Evolutionary conservation across 2,329 filamentous ascomycete species (phyloP), one percentile per base, ranked within the genome.

Genomic region (Magnaporthiopsis rhizophila): DNA sequence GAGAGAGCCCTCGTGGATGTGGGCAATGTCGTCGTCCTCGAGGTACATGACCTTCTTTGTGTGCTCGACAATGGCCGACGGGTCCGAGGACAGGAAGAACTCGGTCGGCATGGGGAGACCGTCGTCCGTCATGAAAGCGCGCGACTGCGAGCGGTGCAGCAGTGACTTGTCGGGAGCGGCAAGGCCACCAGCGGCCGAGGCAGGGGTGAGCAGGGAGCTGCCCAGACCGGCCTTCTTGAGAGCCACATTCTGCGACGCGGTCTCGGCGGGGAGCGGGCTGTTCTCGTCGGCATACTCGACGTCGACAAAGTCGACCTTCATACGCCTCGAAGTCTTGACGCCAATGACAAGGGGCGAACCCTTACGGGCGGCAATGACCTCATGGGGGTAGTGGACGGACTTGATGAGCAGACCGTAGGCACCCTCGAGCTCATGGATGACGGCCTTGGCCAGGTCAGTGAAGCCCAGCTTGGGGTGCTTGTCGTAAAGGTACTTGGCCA

Each of bases 11-110:
- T 99, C 95, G 82, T 98, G 95, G 73, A 99, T 97, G 83, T 99
- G 95, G 69, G 95, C 95, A 83, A 99, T 98, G 76, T 99, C 95
- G 77, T 99, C 95, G 76, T 99, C 95, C 84, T 99, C 95, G 65
- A 99, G 89, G 83, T 99, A 99, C 79, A 99, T 89, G 69, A 99
- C 95, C 86, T 98, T 99, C 87, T 99, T 99, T 77, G 95, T 99
- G 86, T 99, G 95, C 84, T 99, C 95, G 71, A 99, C 90, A 73
- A 99, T 97, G 73, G 95, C 94, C 58, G 95, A 97, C 24, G 95
- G 95, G 79, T 99, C 95, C 66, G 95, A 99, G 65, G 95, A 99
- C 70, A 99, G 87, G 87, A 98, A 99, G 83, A 99, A 99, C 79
- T 99, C 95, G 72, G 94, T 94, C 68, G 95, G 94, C 86, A 98